Percentiles rank a stretch among this genome's conserved stretches.
Evolutionary conservation across 2,329 filamentous ascomycete genomes (phyloP).

Genomic region (Claviceps arundinis): DNA sequence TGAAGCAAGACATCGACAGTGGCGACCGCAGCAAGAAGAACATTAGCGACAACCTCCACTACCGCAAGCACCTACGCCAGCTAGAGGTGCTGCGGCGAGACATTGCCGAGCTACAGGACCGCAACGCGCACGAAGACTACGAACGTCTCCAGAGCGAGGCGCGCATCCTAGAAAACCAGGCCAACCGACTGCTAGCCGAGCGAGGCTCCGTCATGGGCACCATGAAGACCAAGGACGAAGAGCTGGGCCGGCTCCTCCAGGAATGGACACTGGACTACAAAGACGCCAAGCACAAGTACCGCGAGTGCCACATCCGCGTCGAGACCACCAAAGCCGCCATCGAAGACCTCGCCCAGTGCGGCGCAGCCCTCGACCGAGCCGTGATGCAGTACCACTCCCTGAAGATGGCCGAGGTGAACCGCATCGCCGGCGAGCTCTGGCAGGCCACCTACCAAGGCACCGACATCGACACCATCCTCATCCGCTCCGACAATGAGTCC

Average conservation of each 20-base stretch:
- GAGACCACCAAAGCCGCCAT: conserved; percentile 87
- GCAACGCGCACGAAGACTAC: conserved; percentile 74
- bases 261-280: conserved; percentile 85
- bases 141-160: conserved; percentile 60
- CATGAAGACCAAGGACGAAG: conserved; percentile 74
- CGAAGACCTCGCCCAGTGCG: conserved; percentile 75
- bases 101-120: conserved; percentile 60
- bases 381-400: conserved; percentile 94
- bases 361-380: conserved; percentile 76
- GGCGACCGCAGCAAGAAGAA: conserved; percentile 74
- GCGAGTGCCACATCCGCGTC: conserved; percentile 77
- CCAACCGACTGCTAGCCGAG: conserved; percentile 58
- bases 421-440: conserved; percentile 93
- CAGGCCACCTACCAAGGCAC: conserved; percentile 92
- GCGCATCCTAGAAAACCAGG: conserved; percentile 49
- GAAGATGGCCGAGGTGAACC: conserved; percentile 98
- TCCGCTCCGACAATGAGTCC: conserved; percentile 79
- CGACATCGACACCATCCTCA: conserved; percentile 92
- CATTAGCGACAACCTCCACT: conserved; percentile 79
- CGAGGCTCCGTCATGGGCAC: conserved; percentile 62
- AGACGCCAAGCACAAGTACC: conserved; percentile 66
- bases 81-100: conserved; percentile 55
- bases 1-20: conserved; percentile 65
- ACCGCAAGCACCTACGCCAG: conserved; percentile 59
- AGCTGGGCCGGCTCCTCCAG: conserved; percentile 55